A percentile compares a stretch with the other conserved stretches of the same genome.
phyloP scores from a whole-genome alignment of 192 early-diverging fungal species.

The Entomortierella lignicola region DNA sequence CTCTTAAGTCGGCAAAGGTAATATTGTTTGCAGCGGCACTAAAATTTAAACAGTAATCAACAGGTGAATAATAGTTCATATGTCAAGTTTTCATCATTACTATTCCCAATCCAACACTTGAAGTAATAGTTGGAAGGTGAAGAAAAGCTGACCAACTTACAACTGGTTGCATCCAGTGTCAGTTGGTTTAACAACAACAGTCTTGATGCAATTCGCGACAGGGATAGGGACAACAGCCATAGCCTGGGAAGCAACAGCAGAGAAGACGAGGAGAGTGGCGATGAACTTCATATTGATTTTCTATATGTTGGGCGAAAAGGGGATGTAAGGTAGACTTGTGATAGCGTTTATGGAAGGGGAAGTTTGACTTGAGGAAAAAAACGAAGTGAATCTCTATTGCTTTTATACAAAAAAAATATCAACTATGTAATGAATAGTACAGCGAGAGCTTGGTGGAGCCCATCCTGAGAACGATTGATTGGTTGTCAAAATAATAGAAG shows the following conservation, averaged over 20 bases:
- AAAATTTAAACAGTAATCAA: background rate
- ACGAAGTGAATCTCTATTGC: background rate
- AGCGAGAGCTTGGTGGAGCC: too few relatives aligned
- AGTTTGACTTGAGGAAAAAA: conserved; percentile 47
- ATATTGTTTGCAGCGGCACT: conserved; percentile 16
- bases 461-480: too few relatives aligned
- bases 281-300: conserved; percentile 44
- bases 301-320: background rate
- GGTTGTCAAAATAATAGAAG: too few relatives aligned
- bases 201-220: conserved; percentile 32
- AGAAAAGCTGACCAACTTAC: conserved; percentile 4
- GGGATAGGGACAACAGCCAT: conserved; percentile 47
- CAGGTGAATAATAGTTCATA: too few relatives aligned
- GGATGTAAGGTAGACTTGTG: background rate
- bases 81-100: too few relatives aligned
- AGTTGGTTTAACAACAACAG: conserved; percentile 34
- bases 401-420: conserved; percentile 46
- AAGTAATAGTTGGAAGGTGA: background rate
- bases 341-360: conserved; percentile 37
- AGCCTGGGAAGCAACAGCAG: conserved; percentile 41
- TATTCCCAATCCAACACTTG: too few relatives aligned
- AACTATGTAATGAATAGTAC: too few relatives aligned
- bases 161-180: conserved; percentile 38
- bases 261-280: conserved; percentile 28
- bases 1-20: conserved; percentile 27